Conservation (phyloP, 2,329 filamentous ascomycete species). For the Colletotrichum sp. region DNA sequence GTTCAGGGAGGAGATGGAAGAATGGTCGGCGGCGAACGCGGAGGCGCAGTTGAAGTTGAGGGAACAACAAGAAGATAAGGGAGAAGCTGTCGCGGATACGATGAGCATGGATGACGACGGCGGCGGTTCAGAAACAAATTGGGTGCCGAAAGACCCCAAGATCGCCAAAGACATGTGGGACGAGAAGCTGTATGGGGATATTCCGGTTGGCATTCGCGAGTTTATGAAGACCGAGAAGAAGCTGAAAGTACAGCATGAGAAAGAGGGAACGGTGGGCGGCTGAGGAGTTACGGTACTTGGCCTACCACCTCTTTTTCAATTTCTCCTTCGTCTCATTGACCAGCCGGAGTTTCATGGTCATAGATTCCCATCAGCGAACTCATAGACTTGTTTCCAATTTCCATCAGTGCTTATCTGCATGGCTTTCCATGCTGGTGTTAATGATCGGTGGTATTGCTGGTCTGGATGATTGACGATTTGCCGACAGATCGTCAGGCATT, state of each 20-base stretch:
- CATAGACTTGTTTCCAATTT: not conserved
- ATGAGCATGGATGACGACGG: slow-evolving; percentile 81
- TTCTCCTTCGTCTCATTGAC: not conserved
- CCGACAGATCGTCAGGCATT: not conserved
- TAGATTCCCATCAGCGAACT: not conserved
- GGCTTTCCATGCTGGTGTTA: not conserved
- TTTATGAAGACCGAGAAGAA: slow-evolving; percentile 98
- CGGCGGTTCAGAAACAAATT: slow-evolving; percentile 74
- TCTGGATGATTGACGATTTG: not conserved
- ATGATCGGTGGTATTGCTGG: not conserved
- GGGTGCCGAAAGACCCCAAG: slow-evolving; percentile 51
- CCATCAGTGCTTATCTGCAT: not conserved
- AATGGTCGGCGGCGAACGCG: slow-evolving; percentile 73
- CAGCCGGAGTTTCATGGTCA: not conserved
- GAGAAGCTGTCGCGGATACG: slow-evolving; percentile 35
- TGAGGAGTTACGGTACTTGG: slow-evolving; percentile 28
- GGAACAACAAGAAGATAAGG: slow-evolving; percentile 27
- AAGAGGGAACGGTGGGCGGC: slow-evolving; percentile 56
- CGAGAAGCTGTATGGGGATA: slow-evolving; percentile 75
- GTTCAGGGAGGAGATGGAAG: slow-evolving; percentile 90
- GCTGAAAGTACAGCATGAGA: slow-evolving; percentile 75
- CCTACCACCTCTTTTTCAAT: not conserved
- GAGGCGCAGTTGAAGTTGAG: slow-evolving; percentile 65
- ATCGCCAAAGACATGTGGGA: slow-evolving; percentile 61
- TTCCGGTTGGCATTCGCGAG: slow-evolving; percentile 92